Base-by-base conservation (phyloP, 176 grass and related monocot species). In the Zea luxurians region DNA sequence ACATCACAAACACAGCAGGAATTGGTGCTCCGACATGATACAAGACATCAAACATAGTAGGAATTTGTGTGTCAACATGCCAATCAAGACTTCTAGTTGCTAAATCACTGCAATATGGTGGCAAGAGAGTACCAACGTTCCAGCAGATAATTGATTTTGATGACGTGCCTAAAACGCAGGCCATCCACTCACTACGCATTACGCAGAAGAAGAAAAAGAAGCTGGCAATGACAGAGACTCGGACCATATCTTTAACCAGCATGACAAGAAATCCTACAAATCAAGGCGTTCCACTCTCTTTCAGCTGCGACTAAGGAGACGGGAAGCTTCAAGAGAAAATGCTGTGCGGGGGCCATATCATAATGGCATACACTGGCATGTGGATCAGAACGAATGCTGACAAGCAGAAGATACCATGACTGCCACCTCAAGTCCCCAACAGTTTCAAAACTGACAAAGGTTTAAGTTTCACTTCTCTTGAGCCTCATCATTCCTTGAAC, bases 401-500 rank as follows among this genome's bases (percentile, higher is more conserved):
- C 16, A 70, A 7, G 12, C 12, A 62, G 10, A 80, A 50, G 18
- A 53, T 20, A 61, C 3, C 54, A 13, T 52, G 36, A 13, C 9
- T 4, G 27, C 8, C 17, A 48, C 6, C n/a, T 6, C 12, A 54
- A 40, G 38, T 40, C 5, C 13, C 40, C 5, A 45, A 42, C n/a
- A 13, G 59, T 61, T 40, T 63, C 6, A 17, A 62, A 74, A 45
- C 21, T 35, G 6, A 7, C 2, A 7, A 80, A 57, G 21, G 18
- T 5, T 0, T 9, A 16, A 64, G 42, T 4, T 61, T 74, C 36
- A 37, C 21, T 62, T 74, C 11, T 34, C 15, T 17, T 41, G n/a
- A 76, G 70, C 60, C 84, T 74, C 62, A 6, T 75, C 48, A 48
- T 76, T 49, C 6, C 53, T 55, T 20, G 47, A 78, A 63, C 77